Evolutionary conservation across 305 asterid species (phyloP).

Genomic region (Ajuga reptans): DNA sequence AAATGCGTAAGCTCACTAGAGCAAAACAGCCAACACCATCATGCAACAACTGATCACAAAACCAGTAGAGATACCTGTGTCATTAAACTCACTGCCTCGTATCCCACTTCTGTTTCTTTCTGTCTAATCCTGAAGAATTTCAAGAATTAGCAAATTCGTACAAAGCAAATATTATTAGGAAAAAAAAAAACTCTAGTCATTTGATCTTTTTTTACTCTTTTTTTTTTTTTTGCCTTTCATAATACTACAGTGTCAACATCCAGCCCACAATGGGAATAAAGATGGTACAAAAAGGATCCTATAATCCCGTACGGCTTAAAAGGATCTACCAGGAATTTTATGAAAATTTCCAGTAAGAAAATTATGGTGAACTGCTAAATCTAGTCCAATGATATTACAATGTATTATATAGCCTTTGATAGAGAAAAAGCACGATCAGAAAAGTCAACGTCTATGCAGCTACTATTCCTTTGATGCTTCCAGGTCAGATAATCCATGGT

Average conservation of each 20-base stretch:
- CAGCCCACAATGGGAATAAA: conserved; percentile 23
- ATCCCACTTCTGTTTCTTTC: not conserved
- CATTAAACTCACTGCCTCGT: not conserved
- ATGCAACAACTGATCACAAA: too few relatives aligned
- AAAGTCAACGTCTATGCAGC: conserved; percentile 19
- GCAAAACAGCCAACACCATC: too few relatives aligned
- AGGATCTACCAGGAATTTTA: conserved; percentile 20
- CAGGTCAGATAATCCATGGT: conserved; percentile 23
- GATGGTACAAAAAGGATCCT: conserved; percentile 30
- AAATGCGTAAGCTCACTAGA: too few relatives aligned
- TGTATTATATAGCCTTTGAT: conserved; percentile 25
- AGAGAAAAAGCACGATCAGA: not conserved
- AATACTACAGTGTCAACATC: conserved; percentile 32
- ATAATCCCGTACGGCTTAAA: conserved; percentile 26
- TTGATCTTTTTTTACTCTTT: conserved; percentile 20
- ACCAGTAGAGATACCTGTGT: too few relatives aligned
- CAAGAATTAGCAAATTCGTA: not conserved
- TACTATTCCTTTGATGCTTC: conserved; percentile 26
- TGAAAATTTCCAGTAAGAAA: conserved; percentile 22
- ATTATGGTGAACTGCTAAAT: conserved; percentile 22
- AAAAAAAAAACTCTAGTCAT: not conserved
- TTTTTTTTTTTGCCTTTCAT: conserved; percentile 26
- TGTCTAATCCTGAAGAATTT: not conserved
- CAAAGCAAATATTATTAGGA: not conserved
- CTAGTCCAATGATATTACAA: conserved; percentile 42